Percentiles rank a stretch among this genome's conserved stretches.
phyloP scores from a whole-genome alignment of 331 rosid genomes.

The Malus hybrid region DNA sequence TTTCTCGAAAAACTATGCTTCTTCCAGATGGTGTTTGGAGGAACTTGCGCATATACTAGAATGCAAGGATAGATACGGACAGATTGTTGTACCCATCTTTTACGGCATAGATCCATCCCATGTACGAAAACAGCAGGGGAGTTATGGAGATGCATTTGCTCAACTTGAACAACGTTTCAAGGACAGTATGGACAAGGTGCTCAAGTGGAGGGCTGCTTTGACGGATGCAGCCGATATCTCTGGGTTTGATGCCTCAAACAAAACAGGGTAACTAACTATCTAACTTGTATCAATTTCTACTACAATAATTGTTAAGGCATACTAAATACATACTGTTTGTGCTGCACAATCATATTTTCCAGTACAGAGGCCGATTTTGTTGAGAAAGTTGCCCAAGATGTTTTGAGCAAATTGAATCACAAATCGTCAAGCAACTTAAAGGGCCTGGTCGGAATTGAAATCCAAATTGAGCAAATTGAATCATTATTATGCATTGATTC shows the following conservation, averaged over 20 bases:
- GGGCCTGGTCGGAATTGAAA: not conserved
- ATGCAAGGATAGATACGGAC: not conserved
- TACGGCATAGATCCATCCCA: not conserved
- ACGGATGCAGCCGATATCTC: not conserved
- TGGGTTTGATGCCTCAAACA: not conserved
- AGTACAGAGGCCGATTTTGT: slow-evolving; percentile 16
- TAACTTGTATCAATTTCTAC: not conserved
- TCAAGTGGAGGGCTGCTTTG: slow-evolving; percentile 3
- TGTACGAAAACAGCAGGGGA: not conserved
- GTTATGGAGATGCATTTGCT: not conserved
- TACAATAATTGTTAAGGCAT: not conserved
- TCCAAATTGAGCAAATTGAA: not conserved
- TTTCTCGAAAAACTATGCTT: not conserved
- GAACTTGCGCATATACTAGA: not conserved
- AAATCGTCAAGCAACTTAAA: not conserved
- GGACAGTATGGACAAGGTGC: not conserved
- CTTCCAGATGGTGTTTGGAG: slow-evolving; percentile 2
- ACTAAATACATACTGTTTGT: not conserved
- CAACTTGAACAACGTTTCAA: not conserved
- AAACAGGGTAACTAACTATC: not conserved
- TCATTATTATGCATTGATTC: not conserved
- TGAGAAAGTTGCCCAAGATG: not conserved
- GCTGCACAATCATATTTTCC: not conserved
- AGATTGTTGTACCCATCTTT: not conserved
- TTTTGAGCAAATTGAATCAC: not conserved